Base-by-base conservation (phyloP, 1,139 yeast genomes). In the Geotrichum citri-aurantii region DNA sequence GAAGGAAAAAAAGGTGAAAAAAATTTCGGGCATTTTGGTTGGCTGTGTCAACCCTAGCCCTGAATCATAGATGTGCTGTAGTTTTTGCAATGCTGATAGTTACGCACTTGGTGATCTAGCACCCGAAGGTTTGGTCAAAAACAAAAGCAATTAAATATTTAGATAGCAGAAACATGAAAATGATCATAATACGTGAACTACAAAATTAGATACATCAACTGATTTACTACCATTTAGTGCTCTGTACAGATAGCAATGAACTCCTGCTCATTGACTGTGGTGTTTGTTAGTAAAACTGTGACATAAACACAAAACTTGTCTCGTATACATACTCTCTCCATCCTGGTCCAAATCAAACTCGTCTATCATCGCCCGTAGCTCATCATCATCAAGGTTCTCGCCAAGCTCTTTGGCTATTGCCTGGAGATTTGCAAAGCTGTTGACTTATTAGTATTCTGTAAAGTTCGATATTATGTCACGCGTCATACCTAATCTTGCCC, bases 291-390 rank as follows among this genome's bases (percentile, higher is more conserved):
- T 51, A 56, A 51, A 10, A 21, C 17, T 14, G 27, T 5, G 21
- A 12, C n/a, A 37, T 11, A 49, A 46, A 26, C 23, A 12, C 17
- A 37, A n/a, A 37, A 2, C 5, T 21, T 10, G 12, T 50, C 29
- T n/a, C n/a, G n/a, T 48, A 23, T 29, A 57, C 63, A 21, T 50
- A 78, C 81, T 91, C 66, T 88, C 97, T 54, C 98, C 99, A 71
- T 95, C 99, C 63, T 89, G 96, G 71, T 95, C 98, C 61, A 93
- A 76, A 73, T 95, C 99, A 69, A 95, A 95, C 73, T 93, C 99
- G 64, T 92, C 97, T 65, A 95, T 93, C 99, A 95, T 93, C 12
- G 98, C 97, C 65, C 88, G 81, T 59, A 95, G 78, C 68, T 95
- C 99, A 61, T 91, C 97, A 65, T 93, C 99, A 10, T 90, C 86